phyloP scores from a whole-genome alignment of 169 alveolate genomes.

The Cyclospora cayetanensis region DNA sequence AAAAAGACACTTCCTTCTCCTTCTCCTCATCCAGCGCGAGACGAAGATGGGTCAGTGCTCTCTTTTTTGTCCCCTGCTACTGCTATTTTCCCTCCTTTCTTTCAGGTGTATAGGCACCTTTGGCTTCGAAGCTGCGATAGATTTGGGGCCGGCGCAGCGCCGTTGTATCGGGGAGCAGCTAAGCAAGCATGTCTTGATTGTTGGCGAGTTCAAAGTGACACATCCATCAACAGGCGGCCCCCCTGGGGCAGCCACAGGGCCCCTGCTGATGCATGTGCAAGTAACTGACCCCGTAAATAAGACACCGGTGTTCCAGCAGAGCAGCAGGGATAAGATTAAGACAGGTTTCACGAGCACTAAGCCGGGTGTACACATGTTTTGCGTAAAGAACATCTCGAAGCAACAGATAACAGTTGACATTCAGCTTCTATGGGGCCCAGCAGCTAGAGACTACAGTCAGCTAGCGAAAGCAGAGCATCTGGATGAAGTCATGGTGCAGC shows the following conservation, averaged over 20 bases:
- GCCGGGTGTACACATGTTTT: conserved; percentile 62
- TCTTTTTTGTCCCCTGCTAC: neutral
- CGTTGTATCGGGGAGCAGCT: conserved; percentile 72
- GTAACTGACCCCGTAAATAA: conserved; percentile 54
- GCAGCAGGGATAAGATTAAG: conserved; percentile 55
- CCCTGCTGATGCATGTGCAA: conserved; percentile 47
- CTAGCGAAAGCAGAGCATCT: conserved; percentile 70
- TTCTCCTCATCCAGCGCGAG: neutral
- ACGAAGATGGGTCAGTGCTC: neutral
- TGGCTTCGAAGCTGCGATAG: conserved; percentile 60
- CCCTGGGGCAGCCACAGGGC: conserved; percentile 13
- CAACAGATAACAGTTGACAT: conserved; percentile 38
- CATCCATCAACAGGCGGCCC: conserved; percentile 23
- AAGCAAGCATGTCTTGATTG: conserved; percentile 59
- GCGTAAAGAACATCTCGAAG: conserved; percentile 43
- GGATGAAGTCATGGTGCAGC: conserved; percentile 69
- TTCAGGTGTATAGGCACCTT: conserved; percentile 30
- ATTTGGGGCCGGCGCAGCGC: conserved; percentile 49
- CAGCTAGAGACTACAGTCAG: conserved; percentile 70
- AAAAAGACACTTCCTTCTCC: too few relatives aligned
- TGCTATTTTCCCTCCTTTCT: neutral
- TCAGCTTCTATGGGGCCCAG: conserved; percentile 72
- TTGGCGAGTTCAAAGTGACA: conserved; percentile 49
- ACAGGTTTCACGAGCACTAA: conserved; percentile 66
- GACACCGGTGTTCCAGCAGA: conserved; percentile 64